These are phyloP conservation scores for Stenocarpella maydis DNA, from an alignment of 2,329 filamentous ascomycete genomes.

Conservation along the genomic window DNA sequence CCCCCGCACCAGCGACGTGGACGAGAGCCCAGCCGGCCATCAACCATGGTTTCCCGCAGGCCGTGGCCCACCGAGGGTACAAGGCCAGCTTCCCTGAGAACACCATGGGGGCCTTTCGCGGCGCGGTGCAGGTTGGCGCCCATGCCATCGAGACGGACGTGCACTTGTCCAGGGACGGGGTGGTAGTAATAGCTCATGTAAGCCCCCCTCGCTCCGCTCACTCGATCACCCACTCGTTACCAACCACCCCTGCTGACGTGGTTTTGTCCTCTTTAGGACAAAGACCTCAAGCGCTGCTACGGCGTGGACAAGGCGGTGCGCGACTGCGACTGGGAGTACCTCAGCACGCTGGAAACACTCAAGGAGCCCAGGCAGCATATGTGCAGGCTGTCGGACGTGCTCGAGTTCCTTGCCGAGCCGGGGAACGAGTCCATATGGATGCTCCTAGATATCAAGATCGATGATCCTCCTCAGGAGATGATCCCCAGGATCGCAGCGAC, in stretches of 20 bases:
- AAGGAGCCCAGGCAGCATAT: conserved; percentile 74
- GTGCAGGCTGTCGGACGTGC: conserved; percentile 76
- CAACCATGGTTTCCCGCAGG: conserved; percentile 63
- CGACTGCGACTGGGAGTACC: conserved; percentile 79
- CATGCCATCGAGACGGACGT: conserved; percentile 90
- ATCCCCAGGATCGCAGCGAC: conserved; percentile 73
- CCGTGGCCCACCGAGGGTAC: conserved; percentile 82
- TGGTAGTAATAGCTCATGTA: conserved; percentile 87
- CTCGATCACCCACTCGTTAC: not conserved
- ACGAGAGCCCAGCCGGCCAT: conserved; percentile 18
- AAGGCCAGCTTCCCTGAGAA: conserved; percentile 86
- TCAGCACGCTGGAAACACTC: conserved; percentile 73
- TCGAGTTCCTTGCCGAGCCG: conserved; percentile 74
- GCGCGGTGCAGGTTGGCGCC: conserved; percentile 76
- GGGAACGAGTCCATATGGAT: conserved; percentile 77
- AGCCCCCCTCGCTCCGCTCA: conserved; percentile 38
- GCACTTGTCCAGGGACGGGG: conserved; percentile 81
- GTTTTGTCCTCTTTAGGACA: conserved; percentile 55
- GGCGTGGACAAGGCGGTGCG: conserved; percentile 75
- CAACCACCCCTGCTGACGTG: not conserved
- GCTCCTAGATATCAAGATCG: conserved; percentile 88
- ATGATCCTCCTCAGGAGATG: conserved; percentile 75
- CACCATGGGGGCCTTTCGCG: conserved; percentile 79
- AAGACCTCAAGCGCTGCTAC: conserved; percentile 81
- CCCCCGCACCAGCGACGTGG: conserved; percentile 3